Percentiles rank a stretch among this genome's conserved stretches.
phyloP scores from a whole-genome alignment of 1,139 yeast species.

The Suzukiozyma palmioleophila region DNA sequence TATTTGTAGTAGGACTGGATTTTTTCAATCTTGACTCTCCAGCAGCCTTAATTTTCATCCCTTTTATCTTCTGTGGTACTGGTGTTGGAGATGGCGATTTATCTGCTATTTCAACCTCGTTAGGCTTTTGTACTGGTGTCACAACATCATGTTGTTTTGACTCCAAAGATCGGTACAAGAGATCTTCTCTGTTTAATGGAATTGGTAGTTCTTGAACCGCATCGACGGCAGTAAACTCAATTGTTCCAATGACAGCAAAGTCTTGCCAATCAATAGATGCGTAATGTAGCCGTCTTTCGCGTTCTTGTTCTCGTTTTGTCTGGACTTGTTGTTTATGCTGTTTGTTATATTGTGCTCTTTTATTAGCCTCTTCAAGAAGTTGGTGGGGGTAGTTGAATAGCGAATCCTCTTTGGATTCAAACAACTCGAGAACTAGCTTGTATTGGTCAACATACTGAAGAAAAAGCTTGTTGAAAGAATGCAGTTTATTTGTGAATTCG shows the following conservation, averaged over 20 bases:
- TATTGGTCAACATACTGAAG: conserved; percentile 55
- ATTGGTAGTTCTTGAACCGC: conserved; percentile 54
- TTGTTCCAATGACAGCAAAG: conserved; percentile 64
- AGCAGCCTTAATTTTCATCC: conserved; percentile 64
- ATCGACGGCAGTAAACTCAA: conserved; percentile 66
- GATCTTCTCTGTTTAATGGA: conserved; percentile 57
- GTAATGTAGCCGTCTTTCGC: conserved; percentile 42
- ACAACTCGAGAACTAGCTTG: conserved; percentile 25
- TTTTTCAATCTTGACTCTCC: conserved; percentile 59
- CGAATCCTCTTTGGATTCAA: conserved; percentile 9
- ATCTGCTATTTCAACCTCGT: conserved; percentile 1
- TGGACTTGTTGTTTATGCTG: conserved; percentile 24
- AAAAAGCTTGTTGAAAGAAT: conserved; percentile 60
- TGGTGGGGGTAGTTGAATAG: conserved; percentile 9
- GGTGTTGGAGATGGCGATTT: conserved; percentile 1
- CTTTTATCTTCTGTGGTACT: conserved; percentile 23
- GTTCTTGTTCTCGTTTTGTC: conserved; percentile 30
- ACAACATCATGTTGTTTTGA: conserved; percentile 22
- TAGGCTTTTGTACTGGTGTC: conserved; percentile 7
- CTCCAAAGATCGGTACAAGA: conserved; percentile 60
- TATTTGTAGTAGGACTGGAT: conserved; percentile 11
- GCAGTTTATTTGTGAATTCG: conserved; percentile 59
- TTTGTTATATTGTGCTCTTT: conserved; percentile 55
- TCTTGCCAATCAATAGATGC: conserved; percentile 90
- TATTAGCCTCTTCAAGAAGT: conserved; percentile 47